Percentiles rank a stretch among this genome's conserved stretches.
Conservation (phyloP, 2,329 filamentous ascomycete genomes). For the Curvularia verruculosa region DNA sequence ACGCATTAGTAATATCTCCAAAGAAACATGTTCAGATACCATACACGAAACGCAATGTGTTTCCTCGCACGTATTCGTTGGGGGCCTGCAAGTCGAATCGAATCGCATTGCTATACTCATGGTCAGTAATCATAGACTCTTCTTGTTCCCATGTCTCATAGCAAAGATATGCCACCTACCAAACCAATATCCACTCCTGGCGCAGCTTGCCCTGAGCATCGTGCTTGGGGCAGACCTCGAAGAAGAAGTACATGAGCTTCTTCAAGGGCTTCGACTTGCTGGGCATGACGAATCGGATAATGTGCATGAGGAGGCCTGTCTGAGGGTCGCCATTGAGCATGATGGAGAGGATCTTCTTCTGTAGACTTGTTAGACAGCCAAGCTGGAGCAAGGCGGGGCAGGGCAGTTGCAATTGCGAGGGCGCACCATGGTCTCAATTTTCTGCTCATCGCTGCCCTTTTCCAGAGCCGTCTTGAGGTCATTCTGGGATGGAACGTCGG, state of each 20-base stretch:
- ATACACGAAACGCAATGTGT: constrained; percentile 90
- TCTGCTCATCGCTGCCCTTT: constrained; percentile 90
- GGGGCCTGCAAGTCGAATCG: constrained; percentile 96
- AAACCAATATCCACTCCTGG: constrained; percentile 99
- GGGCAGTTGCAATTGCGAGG: constrained; percentile 28
- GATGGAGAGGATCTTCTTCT: constrained; percentile 87
- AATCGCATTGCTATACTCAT: constrained; percentile 82
- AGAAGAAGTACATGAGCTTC: constrained; percentile 99
- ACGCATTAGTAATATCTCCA: constrained; percentile 23
- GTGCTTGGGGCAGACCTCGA: constrained; percentile 97
- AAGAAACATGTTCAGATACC: constrained; percentile 1
- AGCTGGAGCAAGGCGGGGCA: constrained; percentile 60
- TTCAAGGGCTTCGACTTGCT: constrained; percentile 96
- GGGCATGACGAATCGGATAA: constrained; percentile 99
- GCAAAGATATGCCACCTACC: constrained; percentile 65
- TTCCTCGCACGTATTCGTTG: constrained; percentile 97
- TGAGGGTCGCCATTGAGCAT: constrained; percentile 99
- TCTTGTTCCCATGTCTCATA: neutral
- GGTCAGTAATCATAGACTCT: constrained; percentile 28
- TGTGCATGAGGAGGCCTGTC: constrained; percentile 96
- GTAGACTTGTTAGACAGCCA: constrained; percentile 32
- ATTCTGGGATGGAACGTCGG: constrained; percentile 86
- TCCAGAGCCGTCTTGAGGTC: constrained; percentile 93
- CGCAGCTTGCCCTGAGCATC: constrained; percentile 93
- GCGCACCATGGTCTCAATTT: constrained; percentile 74